These are phyloP conservation scores for Colletotrichum tofieldiae DNA, from an alignment of 2,329 filamentous ascomycete species.

Conservation along the genomic window DNA sequence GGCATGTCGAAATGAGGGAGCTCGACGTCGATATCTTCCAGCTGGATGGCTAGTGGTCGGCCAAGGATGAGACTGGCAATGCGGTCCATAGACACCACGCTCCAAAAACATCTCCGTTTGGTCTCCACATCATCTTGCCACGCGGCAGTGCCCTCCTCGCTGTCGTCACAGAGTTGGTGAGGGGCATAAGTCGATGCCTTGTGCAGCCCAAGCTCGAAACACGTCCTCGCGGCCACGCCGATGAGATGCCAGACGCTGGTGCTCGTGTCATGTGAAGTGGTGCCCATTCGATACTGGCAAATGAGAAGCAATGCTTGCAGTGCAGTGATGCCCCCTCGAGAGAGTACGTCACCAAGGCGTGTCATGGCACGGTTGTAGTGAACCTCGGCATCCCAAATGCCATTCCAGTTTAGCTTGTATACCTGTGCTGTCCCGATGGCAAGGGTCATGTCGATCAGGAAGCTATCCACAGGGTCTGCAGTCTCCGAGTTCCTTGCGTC, in stretches of 20 bases:
- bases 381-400: constrained; percentile 58
- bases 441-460: constrained; percentile 60
- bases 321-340: constrained; percentile 53
- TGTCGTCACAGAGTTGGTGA: background rate
- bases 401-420: constrained; percentile 62
- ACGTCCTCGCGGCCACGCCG: constrained; percentile 58
- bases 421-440: constrained; percentile 61
- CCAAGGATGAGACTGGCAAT: constrained; percentile 57
- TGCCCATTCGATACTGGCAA: constrained; percentile 60
- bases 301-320: constrained; percentile 60
- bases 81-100: constrained; percentile 57
- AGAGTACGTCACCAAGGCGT: constrained; percentile 55
- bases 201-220: constrained; percentile 59
- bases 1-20: constrained; percentile 51
- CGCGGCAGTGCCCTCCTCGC: background rate
- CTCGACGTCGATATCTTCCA: constrained; percentile 59
- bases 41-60: constrained; percentile 56
- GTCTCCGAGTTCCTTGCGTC: constrained; percentile 45
- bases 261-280: constrained; percentile 55
- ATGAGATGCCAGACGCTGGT: constrained; percentile 63
- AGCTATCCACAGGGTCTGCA: constrained; percentile 51
- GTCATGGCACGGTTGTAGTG: constrained; percentile 58
- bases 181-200: constrained; percentile 54
- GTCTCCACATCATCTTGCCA: constrained; percentile 52
- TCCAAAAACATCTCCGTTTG: constrained; percentile 60